Evolutionary conservation across 2,329 filamentous ascomycete genomes (phyloP), one percentile per base, ranked within the genome.

Genomic region (Chalara sp.): DNA sequence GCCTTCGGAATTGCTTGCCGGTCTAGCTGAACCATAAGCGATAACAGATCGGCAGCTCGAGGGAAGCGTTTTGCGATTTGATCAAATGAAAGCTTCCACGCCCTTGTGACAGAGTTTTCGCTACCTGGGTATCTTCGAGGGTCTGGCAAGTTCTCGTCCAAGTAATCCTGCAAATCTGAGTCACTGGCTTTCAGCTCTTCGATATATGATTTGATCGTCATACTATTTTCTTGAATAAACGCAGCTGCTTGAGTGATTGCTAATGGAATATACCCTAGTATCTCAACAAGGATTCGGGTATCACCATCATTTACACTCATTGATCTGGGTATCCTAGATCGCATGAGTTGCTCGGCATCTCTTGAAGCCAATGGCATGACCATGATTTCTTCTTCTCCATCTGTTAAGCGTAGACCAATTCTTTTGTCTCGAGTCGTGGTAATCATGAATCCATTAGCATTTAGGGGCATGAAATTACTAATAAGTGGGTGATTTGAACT

Each of bases 41-140:
- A 59, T 46, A 59, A 44, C 8, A 61, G 30, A 5, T 56, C 32
- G 6, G 58, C 51, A 49, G 55, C 50, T 44, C 35, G 47, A 6
- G 53, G 53, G 1, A 47, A 57, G 11, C 59, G 49, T 32, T 56
- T 53, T 1, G 53, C 50, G 41, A 74, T 69, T n/a, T 70, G 51
- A 13, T 66, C 55, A 46, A 67, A 66, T 0, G 61, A 63, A 5
- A 66, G 54, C 39, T 68, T 65, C 67, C 63, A 72, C 1, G 67
- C 70, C 0, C 53, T 48, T 1, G 68, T 57, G 2, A 71, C 57
- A 0, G 68, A 64, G 46, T 70, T 66, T n/a, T 52, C 54, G 21
- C 61, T 61, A n/a, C 52, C 59, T 12, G 39, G 5, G 44, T 71
- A 67, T 33, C 68, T 63, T 6, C 66, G 65, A 32, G 67, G 62